Evolutionary conservation across 805 yeast species (phyloP).

Genomic region (Suhomyces prunicola): DNA sequence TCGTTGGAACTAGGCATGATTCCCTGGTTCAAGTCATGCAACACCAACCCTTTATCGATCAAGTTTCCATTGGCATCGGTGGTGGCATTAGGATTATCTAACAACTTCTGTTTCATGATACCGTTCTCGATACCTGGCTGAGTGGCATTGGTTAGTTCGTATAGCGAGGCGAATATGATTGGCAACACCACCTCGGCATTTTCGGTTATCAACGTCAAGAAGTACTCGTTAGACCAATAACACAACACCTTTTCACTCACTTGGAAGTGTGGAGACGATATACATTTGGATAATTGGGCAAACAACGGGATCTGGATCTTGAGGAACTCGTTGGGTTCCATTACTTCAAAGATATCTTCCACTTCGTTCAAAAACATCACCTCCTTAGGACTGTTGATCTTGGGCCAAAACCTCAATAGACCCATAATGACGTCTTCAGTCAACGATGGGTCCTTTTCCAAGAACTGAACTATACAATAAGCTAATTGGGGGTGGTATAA

Average conservation of each 20-base stretch:
- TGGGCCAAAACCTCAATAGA: constrained; percentile 92
- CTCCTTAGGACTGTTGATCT: constrained; percentile 90
- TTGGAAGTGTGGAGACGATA: constrained; percentile 93
- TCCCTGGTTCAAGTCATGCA: constrained; percentile 23
- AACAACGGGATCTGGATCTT: constrained; percentile 91
- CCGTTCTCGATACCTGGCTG: constrained; percentile 45
- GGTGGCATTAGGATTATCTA: constrained; percentile 35
- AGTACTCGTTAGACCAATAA: constrained; percentile 93
- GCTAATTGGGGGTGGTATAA: constrained; percentile 96
- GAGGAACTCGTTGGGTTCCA: constrained; percentile 88
- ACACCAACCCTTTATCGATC: constrained; percentile 35
- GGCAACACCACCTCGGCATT: constrained; percentile 91
- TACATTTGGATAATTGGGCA: constrained; percentile 91
- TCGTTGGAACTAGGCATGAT: constrained; percentile 23
- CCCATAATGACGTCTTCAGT: constrained; percentile 98
- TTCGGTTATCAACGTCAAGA: constrained; percentile 84
- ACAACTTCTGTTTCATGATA: constrained; percentile 34
- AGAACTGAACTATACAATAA: constrained; percentile 92
- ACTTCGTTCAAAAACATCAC: constrained; percentile 93
- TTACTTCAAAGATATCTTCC: constrained; percentile 94
- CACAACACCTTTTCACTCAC: constrained; percentile 93
- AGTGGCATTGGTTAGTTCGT: constrained; percentile 66
- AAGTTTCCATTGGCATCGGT: constrained; percentile 44
- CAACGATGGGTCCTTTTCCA: constrained; percentile 87
- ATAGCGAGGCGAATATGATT: constrained; percentile 83